Evolutionary conservation across 106 monocot genomes (phyloP).

Genomic region (Cymbidium sinense): DNA sequence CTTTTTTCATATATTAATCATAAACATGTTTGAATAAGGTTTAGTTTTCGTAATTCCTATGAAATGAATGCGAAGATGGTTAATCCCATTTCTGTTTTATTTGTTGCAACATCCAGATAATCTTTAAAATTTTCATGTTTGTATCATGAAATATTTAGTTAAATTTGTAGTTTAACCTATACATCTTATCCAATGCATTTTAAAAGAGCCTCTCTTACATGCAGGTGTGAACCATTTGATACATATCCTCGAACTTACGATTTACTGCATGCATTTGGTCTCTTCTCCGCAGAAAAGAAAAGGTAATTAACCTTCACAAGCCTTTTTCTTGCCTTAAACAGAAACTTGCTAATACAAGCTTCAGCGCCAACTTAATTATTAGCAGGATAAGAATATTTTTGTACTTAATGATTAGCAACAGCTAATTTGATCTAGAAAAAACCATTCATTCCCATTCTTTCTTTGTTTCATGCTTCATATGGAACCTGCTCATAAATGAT

Average conservation of each 20-base stretch:
- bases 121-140: background rate
- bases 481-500: too few relatives aligned
- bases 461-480: too few relatives aligned
- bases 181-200: background rate
- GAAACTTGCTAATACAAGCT: too few relatives aligned
- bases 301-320: constrained; percentile 26
- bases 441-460: too few relatives aligned
- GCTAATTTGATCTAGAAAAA: too few relatives aligned
- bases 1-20: too few relatives aligned
- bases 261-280: constrained; percentile 59
- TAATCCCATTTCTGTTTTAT: background rate
- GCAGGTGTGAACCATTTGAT: constrained; percentile 92
- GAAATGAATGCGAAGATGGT: too few relatives aligned
- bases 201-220: background rate
- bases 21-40: too few relatives aligned
- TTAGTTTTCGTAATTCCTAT: too few relatives aligned
- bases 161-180: background rate
- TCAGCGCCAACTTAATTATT: too few relatives aligned
- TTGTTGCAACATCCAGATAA: background rate
- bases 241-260: constrained; percentile 94
- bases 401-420: too few relatives aligned
- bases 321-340: background rate
- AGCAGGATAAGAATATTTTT: too few relatives aligned
- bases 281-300: constrained; percentile 69
- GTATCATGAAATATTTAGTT: background rate